Base-by-base conservation (phyloP, 2,329 filamentous ascomycete genomes). In the Grosmannia serpens region DNA sequence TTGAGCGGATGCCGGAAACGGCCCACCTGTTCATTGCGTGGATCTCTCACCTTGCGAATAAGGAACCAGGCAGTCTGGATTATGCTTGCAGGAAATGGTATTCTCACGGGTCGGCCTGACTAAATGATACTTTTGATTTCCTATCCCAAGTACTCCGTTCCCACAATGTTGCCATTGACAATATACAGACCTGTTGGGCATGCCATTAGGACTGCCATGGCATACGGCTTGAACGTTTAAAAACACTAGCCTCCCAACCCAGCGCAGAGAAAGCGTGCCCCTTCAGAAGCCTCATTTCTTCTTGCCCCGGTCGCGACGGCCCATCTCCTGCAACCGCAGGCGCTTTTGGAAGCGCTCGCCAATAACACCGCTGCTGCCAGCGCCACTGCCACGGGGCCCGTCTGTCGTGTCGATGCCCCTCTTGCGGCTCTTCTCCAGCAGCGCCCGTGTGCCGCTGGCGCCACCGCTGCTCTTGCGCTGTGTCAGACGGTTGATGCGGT, bases 341-440 rank as follows among this genome's bases (percentile, higher is more conserved):
- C 81, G 82, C 75, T 89, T 89, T 66, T 84, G 84, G 69, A 88
- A 91, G 49, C 81, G 78, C 59, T 91, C 87, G 27, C 91, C 91
- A 67, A 91, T 83, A 59, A 83, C 81, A 8, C 75, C 74, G 9
- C 77, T 74, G 54, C 68, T 71, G 38, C 5, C 41, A n/a, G 67
- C 64, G 22, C 80, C 86, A 68, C 82, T 85, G 31, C 81, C 82
- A 59, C 86, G 81, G 8, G 83, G 84, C 0, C 88, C 85, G 71
- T 95, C 91, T 24, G 70, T 69, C 0, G 79, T 81, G 29, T 91
- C 87, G 26, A 81, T 76, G 29, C 80, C 80, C 64, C 91, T 81
- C 79, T 96, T 96, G 62, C 91, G 81, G 70, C 91, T 95, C 78
- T 87, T 91, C 68, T 95, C 91, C 64, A 91, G 71, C 64, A 89